Conservation (phyloP, 176 grass and related monocot species). For the Musa troglodytarum region DNA sequence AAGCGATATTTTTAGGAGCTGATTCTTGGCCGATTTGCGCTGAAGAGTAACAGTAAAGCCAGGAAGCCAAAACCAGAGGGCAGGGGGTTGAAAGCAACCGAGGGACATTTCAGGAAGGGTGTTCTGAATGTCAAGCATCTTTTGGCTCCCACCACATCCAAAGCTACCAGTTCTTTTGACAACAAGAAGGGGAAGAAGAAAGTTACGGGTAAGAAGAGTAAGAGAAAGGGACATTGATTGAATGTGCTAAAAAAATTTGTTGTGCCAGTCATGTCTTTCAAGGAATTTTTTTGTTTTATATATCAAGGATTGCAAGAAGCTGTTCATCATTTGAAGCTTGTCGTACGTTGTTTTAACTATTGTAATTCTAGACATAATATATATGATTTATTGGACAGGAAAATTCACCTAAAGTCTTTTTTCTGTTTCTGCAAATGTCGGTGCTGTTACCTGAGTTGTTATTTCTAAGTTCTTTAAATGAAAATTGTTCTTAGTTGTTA, state of each 20-base stretch:
- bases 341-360: too few species aligned
- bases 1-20: constrained; percentile 39
- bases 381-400: too few species aligned
- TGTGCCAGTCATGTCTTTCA: background rate
- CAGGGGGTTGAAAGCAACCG: constrained; percentile 49
- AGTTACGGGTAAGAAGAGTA: constrained; percentile 39
- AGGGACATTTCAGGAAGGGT: constrained; percentile 90
- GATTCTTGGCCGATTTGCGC: constrained; percentile 57
- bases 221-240: constrained; percentile 39
- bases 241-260: background rate
- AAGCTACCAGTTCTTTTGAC: constrained; percentile 30
- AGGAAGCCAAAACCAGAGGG: constrained; percentile 58
- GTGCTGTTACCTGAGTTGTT: too few species aligned
- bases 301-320: too few species aligned
- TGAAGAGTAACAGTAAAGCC: constrained; percentile 24
- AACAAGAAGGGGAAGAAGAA: constrained; percentile 32
- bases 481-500: too few species aligned
- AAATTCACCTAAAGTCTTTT: too few species aligned
- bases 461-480: too few species aligned
- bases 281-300: too few species aligned
- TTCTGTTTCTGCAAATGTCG: too few species aligned
- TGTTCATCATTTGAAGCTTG: too few species aligned
- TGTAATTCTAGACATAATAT: too few species aligned
- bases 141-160: constrained; percentile 40
- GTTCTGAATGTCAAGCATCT: constrained; percentile 84